Evolutionary conservation across 2,329 filamentous ascomycete genomes (phyloP).

Genomic region (Domatiomyces catenatus): DNA sequence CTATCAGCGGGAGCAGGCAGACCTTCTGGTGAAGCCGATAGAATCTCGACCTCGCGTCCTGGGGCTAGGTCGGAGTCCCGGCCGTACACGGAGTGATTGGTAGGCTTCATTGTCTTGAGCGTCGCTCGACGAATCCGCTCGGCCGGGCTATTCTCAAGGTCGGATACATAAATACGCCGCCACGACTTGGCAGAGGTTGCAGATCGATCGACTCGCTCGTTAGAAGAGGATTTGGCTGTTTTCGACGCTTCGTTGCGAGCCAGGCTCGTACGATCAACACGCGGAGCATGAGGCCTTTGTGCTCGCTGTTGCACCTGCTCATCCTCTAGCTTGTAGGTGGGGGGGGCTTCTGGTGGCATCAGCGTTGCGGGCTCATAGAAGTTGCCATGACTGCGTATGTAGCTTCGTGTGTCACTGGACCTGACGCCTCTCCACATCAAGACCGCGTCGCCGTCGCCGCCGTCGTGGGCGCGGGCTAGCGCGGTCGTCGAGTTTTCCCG

Average conservation of each 20-base stretch:
- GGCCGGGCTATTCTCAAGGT: not conserved
- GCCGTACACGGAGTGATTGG: not conserved
- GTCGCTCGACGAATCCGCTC: not conserved
- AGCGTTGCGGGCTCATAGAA: not conserved
- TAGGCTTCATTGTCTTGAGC: not conserved
- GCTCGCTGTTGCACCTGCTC: not conserved
- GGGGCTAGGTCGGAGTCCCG: not conserved
- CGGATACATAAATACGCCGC: not conserved
- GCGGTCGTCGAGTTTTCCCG: not conserved
- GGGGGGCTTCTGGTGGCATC: not conserved
- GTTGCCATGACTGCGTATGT: not conserved
- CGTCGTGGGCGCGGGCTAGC: slow-evolving; percentile 15
- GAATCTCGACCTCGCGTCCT: not conserved
- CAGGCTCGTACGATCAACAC: not conserved
- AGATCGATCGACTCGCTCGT: not conserved
- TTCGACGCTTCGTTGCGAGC: not conserved
- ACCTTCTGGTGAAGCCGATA: not conserved
- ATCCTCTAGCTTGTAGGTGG: not conserved
- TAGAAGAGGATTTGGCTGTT: not conserved
- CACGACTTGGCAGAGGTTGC: not conserved
- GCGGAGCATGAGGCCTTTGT: not conserved
- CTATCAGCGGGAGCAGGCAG: not conserved
- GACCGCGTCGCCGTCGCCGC: slow-evolving; percentile 7
- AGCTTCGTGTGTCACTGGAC: not conserved
- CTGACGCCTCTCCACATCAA: slow-evolving; percentile 1